Evolutionary conservation across 148 eudicot species (phyloP).

Genomic region (Salicornia ramosissima): DNA sequence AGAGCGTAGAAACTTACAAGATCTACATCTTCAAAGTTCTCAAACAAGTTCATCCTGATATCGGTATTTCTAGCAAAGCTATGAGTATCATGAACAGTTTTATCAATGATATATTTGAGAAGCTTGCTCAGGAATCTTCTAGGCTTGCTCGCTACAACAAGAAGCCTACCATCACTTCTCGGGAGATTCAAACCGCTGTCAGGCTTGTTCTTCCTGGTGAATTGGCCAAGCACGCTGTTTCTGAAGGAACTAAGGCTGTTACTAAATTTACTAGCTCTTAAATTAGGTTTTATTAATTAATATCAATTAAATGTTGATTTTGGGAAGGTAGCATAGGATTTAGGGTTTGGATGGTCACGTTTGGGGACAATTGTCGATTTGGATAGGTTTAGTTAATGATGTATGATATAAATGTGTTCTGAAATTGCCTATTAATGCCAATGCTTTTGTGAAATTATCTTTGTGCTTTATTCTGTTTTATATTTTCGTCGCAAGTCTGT

Average conservation of each 20-base stretch:
- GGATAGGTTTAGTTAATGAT: not conserved
- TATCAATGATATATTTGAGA: slow-evolving; percentile 57
- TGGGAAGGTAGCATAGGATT: not conserved
- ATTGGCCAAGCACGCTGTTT: slow-evolving; percentile 49
- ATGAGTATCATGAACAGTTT: slow-evolving; percentile 63
- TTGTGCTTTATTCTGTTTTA: not conserved
- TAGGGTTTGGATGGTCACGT: not conserved
- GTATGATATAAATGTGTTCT: slow-evolving; percentile 1
- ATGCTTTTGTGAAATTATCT: not conserved
- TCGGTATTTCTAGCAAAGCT: slow-evolving; percentile 59
- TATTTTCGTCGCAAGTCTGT: not conserved
- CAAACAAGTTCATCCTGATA: slow-evolving; percentile 59
- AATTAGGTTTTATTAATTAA: not conserved
- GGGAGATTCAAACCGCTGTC: slow-evolving; percentile 52
- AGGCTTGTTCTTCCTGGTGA: slow-evolving; percentile 47
- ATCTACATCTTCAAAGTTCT: slow-evolving; percentile 63
- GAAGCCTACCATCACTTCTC: slow-evolving; percentile 48
- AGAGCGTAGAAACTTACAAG: slow-evolving; percentile 61
- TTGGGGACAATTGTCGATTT: not conserved
- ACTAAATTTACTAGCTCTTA: slow-evolving; percentile 45
- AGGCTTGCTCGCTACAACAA: slow-evolving; percentile 45
- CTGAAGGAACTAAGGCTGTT: slow-evolving; percentile 52
- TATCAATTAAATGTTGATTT: not conserved
- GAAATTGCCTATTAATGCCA: not conserved
- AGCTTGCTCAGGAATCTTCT: slow-evolving; percentile 50